Base-by-base conservation (phyloP, 768 basidiomycete species). In the Suillus luteus region DNA sequence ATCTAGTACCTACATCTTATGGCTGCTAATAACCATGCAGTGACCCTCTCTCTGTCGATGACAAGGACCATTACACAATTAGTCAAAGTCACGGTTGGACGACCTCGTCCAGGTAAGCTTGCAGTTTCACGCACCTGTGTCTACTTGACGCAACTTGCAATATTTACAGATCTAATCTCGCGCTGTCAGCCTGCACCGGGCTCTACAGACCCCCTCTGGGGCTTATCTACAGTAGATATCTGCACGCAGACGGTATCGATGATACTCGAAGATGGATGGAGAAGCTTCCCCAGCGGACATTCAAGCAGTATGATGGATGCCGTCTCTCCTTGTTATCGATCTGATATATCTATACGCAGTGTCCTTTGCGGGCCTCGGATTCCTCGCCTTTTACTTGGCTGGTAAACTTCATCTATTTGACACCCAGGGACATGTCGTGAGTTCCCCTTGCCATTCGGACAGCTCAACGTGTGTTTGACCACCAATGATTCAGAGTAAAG, bases 371-470 rank as follows among this genome's bases (percentile, higher is more conserved):
- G 96, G 96, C 5, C 82, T 99, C 7, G 93, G 92, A 2, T 96
- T 96, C 78, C 80, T 99, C 31, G 78, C 90, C 5, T 90, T 93
- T 67, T 99, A 97, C 72, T 77, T 96, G 9, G 90, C 91, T 17
- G 96, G 96, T 8, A 98, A 99, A 75, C 77, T 96, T 55, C 95
- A 92, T 71, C 75, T 97, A 5, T 96, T 95, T 68, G 94, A 97
- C 73, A 81, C 78, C 40, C 82, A 87, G 40, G 95, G 95, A 9
- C 84, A 93, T 69, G 77, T 85, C 55, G 86, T 91, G 70, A 66
- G 85, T 74, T 35, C 6, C 6, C 1, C 9, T 40, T 33, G 35
- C n/a, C 1, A 27, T 51, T 40, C 55, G 61, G 5, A 38, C 14
- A 27, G 8, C 10, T 4, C 24, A 27, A 11, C 17, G 1, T 27